Conservation (phyloP, 2,329 filamentous ascomycete species). For the Botrytis sinoallii region DNA sequence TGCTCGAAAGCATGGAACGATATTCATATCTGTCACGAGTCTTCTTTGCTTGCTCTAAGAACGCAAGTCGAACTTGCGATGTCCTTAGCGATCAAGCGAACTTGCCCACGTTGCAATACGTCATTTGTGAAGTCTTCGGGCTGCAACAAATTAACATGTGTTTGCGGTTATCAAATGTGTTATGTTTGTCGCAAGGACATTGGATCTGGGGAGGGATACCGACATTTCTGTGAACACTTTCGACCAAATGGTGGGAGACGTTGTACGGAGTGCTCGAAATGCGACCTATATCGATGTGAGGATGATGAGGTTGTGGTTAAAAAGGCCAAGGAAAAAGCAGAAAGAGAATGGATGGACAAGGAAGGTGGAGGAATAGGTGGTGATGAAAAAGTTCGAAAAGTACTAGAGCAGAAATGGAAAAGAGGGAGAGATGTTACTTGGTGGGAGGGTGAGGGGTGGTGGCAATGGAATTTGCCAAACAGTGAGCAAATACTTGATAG, state of each 20-base stretch:
- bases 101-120: slow-evolving; percentile 86
- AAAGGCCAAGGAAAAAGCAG: slow-evolving; percentile 67
- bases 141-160: slow-evolving; percentile 95
- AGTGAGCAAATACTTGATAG: slow-evolving; percentile 36
- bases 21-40: slow-evolving; percentile 87
- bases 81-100: slow-evolving; percentile 90
- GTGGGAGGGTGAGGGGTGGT: slow-evolving; percentile 27
- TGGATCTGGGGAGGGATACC: slow-evolving; percentile 69
- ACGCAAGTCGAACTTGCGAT: slow-evolving; percentile 90
- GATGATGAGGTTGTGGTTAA: slow-evolving; percentile 67
- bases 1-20: slow-evolving; percentile 84
- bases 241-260: slow-evolving; percentile 71
- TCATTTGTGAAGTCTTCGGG: slow-evolving; percentile 90
- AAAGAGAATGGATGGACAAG: slow-evolving; percentile 65
- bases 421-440: slow-evolving; percentile 27
- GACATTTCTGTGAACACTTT: slow-evolving; percentile 96
- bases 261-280: slow-evolving; percentile 77
- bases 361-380: slow-evolving; percentile 57
- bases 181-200: slow-evolving; percentile 87
- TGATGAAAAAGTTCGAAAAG: slow-evolving; percentile 55
- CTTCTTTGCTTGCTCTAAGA: slow-evolving; percentile 74
- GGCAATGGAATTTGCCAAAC: slow-evolving; percentile 32
- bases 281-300: slow-evolving; percentile 71
- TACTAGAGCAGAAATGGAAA: slow-evolving; percentile 50
- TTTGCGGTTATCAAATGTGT: slow-evolving; percentile 97